phyloP scores from a whole-genome alignment of 345 rosid species.

The rapeseed (Brassica napus) region Da-Ae NC_063440.1:10533001-10533500 shows the following conservation, averaged over 20 bases:
- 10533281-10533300: constrained; percentile 94
- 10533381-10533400: constrained; percentile 94
- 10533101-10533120: constrained; percentile 92
- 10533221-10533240: constrained; percentile 82
- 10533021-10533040: constrained; percentile 81
- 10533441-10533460: constrained; percentile 89
- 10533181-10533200: constrained; percentile 93
- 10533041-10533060: constrained; percentile 77
- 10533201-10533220: constrained; percentile 86
- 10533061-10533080: constrained; percentile 83
- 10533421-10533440: constrained; percentile 88
- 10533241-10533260: constrained; percentile 92
- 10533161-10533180: constrained; percentile 94
- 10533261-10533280: constrained; percentile 92
- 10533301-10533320: constrained; percentile 98
- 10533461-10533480: constrained; percentile 92
- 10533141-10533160: constrained; percentile 87
- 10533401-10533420: constrained; percentile 93
- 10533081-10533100: constrained; percentile 92
- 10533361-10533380: constrained; percentile 96
- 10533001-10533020: constrained; percentile 96
- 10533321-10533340: constrained; percentile 93
- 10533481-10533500: constrained; percentile 94
- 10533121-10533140: constrained; percentile 84
- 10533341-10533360: constrained; percentile 92